Evolutionary conservation across 2,329 filamentous ascomycete genomes (phyloP).

Genomic region (Graphilbum sp.): DNA sequence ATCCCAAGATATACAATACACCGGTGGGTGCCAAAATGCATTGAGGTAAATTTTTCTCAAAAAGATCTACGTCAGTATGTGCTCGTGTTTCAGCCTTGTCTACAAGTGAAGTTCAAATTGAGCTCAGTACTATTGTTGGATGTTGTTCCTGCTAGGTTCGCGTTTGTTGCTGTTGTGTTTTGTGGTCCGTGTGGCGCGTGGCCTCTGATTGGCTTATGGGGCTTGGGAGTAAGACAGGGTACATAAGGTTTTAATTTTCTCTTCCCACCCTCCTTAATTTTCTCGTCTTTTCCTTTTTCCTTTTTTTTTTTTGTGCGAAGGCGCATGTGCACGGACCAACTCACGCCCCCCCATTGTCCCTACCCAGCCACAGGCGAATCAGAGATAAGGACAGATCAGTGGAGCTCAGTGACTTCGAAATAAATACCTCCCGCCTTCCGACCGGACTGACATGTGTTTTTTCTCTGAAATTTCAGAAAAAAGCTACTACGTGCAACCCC

Average conservation of each 20-base stretch:
- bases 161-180: background rate
- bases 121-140: too few species aligned
- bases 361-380: conserved; percentile 12
- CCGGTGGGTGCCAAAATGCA: too few species aligned
- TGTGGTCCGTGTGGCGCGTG: conserved; percentile 2
- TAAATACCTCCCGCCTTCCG: conserved; percentile 21
- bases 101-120: too few species aligned
- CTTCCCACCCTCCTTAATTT: conserved; percentile 2
- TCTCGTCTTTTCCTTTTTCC: conserved; percentile 2
- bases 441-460: conserved; percentile 18
- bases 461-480: conserved; percentile 13
- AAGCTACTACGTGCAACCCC: conserved; percentile 7
- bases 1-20: too few species aligned
- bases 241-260: conserved; percentile 7
- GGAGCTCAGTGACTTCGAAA: conserved; percentile 12
- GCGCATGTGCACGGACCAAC: conserved; percentile 6
- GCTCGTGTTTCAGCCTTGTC: too few species aligned
- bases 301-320: conserved; percentile 2
- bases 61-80: too few species aligned
- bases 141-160: too few species aligned
- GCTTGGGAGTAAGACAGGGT: conserved; percentile 5
- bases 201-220: conserved; percentile 6
- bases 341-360: background rate
- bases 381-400: conserved; percentile 15
- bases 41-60: too few species aligned